Base-by-base conservation (phyloP, 75 land plant genomes). In the Pinus albicaulis region DNA sequence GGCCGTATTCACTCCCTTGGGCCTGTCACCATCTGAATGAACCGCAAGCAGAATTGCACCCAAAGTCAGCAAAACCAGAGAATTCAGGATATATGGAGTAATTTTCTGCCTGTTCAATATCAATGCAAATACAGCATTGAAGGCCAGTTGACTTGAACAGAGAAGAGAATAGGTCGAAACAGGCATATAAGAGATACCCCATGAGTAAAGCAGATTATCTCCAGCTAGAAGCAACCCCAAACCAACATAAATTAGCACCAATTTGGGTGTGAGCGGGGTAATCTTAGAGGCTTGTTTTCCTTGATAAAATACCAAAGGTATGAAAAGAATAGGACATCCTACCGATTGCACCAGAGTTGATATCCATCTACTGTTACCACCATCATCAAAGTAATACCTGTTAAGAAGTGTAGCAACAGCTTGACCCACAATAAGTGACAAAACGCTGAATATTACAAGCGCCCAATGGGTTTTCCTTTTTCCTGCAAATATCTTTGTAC, bases 301-400 rank as follows among this genome's bases (percentile, higher is more conserved):
- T 17, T 8, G 62, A 28, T 66, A 26, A 53, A 82, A 16, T 53
- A 79, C 38, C 20, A 82, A 68, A 0, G 83, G 75, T 14, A 80
- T 61, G 71, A 83, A 17, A 2, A 84, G 81, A 24, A 89, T 55
- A 17, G 86, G 88, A 68, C 84, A 89, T 22, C 72, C 89, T 10
- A 74, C 82, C 38, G 75, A 28, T 55, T 82, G 82, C 19, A 84
- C 82, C 15, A 83, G 55, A 0, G 92, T 86, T 3, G 77, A 77
- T 66, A 86, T 70, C 92, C 92, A 86, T 72, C 80, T 84, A 70
- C 86, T 84, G 63, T 81, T 77, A 55, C 89, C 92, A 7, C 92
- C 92, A 44, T 84, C 70, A 59, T 83, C 82, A 25, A 59, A 91
- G 66, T 91, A 91, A 31, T 80, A 62, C 28, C 85, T 72, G 13